Base-by-base conservation (phyloP, 768 basidiomycete species). In the Hygrophorus pudorinus region DNA sequence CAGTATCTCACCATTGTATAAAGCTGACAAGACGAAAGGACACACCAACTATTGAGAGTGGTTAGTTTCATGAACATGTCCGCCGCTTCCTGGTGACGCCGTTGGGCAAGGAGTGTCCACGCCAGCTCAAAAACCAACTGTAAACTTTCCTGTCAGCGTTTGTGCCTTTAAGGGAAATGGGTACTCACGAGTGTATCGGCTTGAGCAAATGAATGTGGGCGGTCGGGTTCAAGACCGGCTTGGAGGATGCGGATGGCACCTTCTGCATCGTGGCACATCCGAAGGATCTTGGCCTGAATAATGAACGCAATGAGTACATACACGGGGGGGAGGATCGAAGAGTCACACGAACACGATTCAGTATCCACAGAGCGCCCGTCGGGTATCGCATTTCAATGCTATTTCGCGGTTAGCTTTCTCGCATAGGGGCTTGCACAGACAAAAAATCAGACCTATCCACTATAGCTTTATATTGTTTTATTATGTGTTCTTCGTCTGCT, bases 81-180 rank as follows among this genome's bases (percentile, higher is more conserved):
- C 1, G 82, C 83, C 1, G 80, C 71, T 49, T 87, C 82, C 49
- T 71, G 62, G 44, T 87, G 85, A 46, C 71, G 65, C 42, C 79
- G 61, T 46, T 82, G 71, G 1, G 76, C 68, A 2, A 88, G 67
- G 1, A 84, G 59, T 12, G 78, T 79, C 85, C 86, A 88, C 0
- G 81, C 84, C 3, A 89, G 68, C 58, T 89, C 86, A 50, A 85
- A 88, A 11, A 75, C 67, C 5, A 88, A 67, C 81, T 85, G 46
- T 11, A n/a, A 16, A 3, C 3, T 21, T 45, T 13, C 33, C 5
- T 30, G 21, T 44, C 14, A 18, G n/a, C 18, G 13, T 46, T n/a
- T 12, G 29, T 11, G 29, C 2, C 21, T 36, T 20, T 14, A 21
- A 30, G 21, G 24, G 38, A 24, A 40, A 33, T 10, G 29, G 31